Evolutionary conservation across 257 asterid species (phyloP).

Genomic region (Anisodus tanguticus): DNA sequence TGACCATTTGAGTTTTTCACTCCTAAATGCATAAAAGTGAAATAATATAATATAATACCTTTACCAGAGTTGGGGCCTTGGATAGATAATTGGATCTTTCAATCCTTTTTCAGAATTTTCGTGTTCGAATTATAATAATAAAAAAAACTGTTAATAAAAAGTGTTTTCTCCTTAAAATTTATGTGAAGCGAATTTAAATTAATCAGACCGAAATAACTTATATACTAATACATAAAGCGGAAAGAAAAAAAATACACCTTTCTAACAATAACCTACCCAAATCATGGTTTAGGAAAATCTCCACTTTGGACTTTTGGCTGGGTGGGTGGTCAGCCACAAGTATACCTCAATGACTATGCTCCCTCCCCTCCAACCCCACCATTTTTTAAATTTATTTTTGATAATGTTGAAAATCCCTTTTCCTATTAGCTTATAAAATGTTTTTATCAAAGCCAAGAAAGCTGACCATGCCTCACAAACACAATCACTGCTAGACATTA

Average conservation of each 20-base stretch:
- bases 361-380: neutral
- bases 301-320: conserved; percentile 52
- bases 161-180: neutral
- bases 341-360: conserved; percentile 29
- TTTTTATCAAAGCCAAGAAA: conserved; percentile 37
- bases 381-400: neutral
- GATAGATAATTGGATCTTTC: neutral
- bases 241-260: neutral
- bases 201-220: neutral
- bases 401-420: neutral
- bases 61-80: neutral
- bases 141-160: neutral
- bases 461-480: conserved; percentile 58
- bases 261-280: conserved; percentile 28
- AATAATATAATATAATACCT: neutral
- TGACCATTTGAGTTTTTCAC: no score
- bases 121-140: neutral
- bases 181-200: neutral
- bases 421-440: conserved; percentile 11
- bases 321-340: conserved; percentile 36
- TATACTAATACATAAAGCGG: neutral
- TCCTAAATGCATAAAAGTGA: neutral
- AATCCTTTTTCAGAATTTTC: neutral
- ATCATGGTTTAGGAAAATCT: conserved; percentile 56
- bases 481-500: conserved; percentile 56